These are phyloP conservation scores for Pharus latifolius DNA, from an alignment of 176 grass and related monocot species.

Conservation along the genomic window DNA sequence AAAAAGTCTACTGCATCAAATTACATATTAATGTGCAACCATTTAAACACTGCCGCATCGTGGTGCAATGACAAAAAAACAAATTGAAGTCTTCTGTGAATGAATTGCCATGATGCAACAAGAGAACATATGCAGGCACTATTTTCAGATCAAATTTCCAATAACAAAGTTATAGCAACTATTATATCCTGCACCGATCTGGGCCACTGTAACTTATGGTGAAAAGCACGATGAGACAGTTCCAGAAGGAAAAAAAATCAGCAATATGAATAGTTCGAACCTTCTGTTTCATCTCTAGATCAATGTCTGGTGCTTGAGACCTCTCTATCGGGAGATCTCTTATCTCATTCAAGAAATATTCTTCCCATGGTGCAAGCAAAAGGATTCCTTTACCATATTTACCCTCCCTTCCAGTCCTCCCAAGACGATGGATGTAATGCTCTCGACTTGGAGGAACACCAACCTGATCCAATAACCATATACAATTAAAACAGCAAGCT, in stretches of 20 bases:
- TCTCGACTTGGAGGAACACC: slow-evolving; percentile 84
- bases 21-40: not conserved
- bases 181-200: not conserved
- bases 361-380: slow-evolving; percentile 82
- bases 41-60: not conserved
- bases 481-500: not conserved
- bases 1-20: too few species aligned
- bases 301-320: slow-evolving; percentile 35
- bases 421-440: slow-evolving; percentile 89
- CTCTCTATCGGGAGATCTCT: slow-evolving; percentile 65
- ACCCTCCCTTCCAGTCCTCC: slow-evolving; percentile 75
- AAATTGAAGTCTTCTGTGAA: not conserved
- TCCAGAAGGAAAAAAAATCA: not conserved
- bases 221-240: not conserved
- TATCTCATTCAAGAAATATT: slow-evolving; percentile 87
- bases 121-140: not conserved
- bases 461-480: slow-evolving; percentile 42
- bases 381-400: slow-evolving; percentile 80
- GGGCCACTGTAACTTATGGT: too few species aligned
- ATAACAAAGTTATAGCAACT: not conserved
- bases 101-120: not conserved
- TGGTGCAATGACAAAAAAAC: not conserved
- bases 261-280: slow-evolving; percentile 16
- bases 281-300: slow-evolving; percentile 60
- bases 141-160: not conserved